Evolutionary conservation across 2,329 filamentous ascomycete genomes (phyloP), one percentile per base, ranked within the genome.

Genomic region (Fusarium transvaalense): DNA sequence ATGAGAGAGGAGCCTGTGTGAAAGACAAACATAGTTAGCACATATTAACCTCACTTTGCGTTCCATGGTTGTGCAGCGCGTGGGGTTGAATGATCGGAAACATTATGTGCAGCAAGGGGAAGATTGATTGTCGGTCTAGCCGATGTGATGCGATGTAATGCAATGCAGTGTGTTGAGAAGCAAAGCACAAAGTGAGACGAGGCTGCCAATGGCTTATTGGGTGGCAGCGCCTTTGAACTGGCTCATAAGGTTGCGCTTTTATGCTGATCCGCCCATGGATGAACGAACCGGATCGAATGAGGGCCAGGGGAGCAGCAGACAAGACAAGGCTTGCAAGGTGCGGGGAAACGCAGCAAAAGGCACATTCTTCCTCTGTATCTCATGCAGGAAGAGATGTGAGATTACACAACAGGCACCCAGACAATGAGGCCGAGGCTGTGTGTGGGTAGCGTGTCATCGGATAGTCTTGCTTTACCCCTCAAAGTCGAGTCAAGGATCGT

Each of bases 1-100:
- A 77, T 89, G 80, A 54, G 87, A 89, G 68, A 91, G 80, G 63
- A 86, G 83, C 80, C 85, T 91, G 78, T 75, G 43, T 34, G 60
- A 61, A 64, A 68, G 51, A 72, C 25, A 39, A 56, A 53, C 15
- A 41, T 52, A 68, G 31, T 73, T 74, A 76, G 74, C 69, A 72
- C 53, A 57, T 56, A 58, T 29, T 65, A 43, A 62, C 50, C 56
- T 56, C 62, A 62, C 53, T 57, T 50, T 66, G 56, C 64, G 61
- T 50, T 61, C 32, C 23, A 52, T 67, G 59, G 56, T 45, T 42
- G 56, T 43, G 58, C 48, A 58, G 59, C 45, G 59, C 54, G 50
- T 71, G 67, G 71, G 62, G 56, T 57, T 66, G 17, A 43, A 54
- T 61, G 45, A 65, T 71, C 66, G 57, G 61, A 59, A 70, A 55